Conservation (phyloP, 805 yeast species). For the Saturnispora zaruensis region DNA sequence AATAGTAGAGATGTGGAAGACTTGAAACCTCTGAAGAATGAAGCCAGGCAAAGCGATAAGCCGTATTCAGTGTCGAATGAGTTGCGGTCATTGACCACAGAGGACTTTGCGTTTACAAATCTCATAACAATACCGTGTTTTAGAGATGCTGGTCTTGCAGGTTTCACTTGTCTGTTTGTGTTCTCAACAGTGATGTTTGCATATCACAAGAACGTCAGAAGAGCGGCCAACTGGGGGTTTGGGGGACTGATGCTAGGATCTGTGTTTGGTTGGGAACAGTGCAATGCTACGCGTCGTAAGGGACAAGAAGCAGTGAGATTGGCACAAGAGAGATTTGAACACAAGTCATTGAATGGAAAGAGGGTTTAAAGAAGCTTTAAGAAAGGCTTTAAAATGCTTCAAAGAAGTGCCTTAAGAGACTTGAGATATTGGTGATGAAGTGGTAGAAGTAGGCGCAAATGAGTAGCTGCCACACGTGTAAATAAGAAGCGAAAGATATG, state of each 20-base stretch:
- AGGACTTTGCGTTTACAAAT: conserved; percentile 45
- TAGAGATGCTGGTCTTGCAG: conserved; percentile 69
- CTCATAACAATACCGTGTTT: conserved; percentile 64
- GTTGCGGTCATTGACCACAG: conserved; percentile 29
- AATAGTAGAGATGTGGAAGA: background rate
- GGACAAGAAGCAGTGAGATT: conserved; percentile 36
- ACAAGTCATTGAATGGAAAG: conserved; percentile 11
- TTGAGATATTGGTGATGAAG: too few species aligned
- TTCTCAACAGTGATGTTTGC: conserved; percentile 58
- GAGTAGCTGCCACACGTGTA: background rate
- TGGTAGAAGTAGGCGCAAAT: too few species aligned
- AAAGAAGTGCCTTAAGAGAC: too few species aligned
- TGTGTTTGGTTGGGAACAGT: conserved; percentile 87
- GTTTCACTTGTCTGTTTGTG: conserved; percentile 64
- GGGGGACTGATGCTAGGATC: conserved; percentile 76
- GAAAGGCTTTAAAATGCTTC: too few species aligned
- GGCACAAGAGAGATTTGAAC: conserved; percentile 45
- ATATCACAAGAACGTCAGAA: conserved; percentile 51
- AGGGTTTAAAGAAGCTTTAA: background rate
- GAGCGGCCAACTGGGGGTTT: conserved; percentile 74
- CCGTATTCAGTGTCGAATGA: background rate
- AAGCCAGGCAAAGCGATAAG: background rate
- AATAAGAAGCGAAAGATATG: background rate
- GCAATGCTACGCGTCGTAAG: conserved; percentile 56
- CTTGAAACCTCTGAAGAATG: background rate